Evolutionary conservation across 169 alveolate species (phyloP), one percentile per base, ranked within the genome.

Genomic region (Babesia caballi): DNA sequence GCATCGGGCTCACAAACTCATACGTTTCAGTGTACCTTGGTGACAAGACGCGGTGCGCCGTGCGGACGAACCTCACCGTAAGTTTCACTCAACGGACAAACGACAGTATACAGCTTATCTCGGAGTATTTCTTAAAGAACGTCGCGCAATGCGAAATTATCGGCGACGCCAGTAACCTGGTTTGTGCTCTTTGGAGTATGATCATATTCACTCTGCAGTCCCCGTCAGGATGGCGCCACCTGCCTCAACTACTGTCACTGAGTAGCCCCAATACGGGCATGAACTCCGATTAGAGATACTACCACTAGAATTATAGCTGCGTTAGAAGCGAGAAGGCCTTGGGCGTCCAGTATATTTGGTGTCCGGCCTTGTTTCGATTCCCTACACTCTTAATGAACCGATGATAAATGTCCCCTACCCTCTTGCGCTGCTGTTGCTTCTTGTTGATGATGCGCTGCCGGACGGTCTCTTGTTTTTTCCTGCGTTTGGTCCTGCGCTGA

Each of bases 301-400:
- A 46, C 17, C 46, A 1, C 2, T 12, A 32, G 40, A 23, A 53
- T 1, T 0, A 33, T 52, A 46, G 23, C 23, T 38, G 33, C 42
- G 7, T 69, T 81, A 92, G 52, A 92, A 92, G 27, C 91, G 77
- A 58, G 81, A 58, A 44, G 83, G 87, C 84, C 99, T 94, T 68
- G 89, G 94, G 77, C 98, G 91, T 41, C 98, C 99, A 40, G 98
- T 94, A 66, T 94, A 96, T 76, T 94, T 95, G 35, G 98, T 91
- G 75, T 96, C 98, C 32, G 96, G 93, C 58, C 97, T 92, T 15
- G 94, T 96, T 32, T 91, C 92, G 68, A 91, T 85, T 14, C 98
- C 98, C 90, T 87, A 70, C 14, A 68, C 19, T 23, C 32, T 33
- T 53, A 7, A 19, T n/a, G 11, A 40, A n/a, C 49, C 28, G 7